Evolutionary conservation across 2,329 filamentous ascomycete genomes (phyloP).

Genomic region (Colletotrichum melonis): DNA sequence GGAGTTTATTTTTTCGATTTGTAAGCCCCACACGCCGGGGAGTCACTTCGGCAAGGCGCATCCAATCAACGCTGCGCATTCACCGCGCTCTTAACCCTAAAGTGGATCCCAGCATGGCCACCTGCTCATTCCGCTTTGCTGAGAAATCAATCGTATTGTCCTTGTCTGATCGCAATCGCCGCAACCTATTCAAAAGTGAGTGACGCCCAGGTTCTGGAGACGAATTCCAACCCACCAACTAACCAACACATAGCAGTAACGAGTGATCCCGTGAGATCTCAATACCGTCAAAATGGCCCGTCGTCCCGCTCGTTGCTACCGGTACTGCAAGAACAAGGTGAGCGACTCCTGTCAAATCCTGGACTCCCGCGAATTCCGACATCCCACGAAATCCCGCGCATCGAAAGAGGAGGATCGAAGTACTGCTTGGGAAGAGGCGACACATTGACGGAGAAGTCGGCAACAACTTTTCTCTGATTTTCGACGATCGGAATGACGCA

Average conservation of each 20-base stretch:
- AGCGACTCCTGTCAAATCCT: constrained; percentile 46
- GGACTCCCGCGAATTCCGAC: constrained; percentile 10
- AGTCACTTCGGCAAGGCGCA: not conserved
- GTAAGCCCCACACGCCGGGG: not conserved
- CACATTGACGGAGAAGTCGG: not conserved
- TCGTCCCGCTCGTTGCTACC: constrained; percentile 99
- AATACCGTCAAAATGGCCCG: constrained; percentile 94
- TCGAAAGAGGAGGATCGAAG: constrained; percentile 7
- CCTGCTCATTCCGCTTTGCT: constrained; percentile 50
- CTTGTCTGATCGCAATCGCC: constrained; percentile 42
- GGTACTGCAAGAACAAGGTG: constrained; percentile 99
- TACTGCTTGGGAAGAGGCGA: not conserved
- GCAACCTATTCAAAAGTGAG: constrained; percentile 30
- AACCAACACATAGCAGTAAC: constrained; percentile 47
- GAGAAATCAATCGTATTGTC: constrained; percentile 62
- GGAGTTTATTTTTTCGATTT: constrained; percentile 20
- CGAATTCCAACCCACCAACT: constrained; percentile 45
- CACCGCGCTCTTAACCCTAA: constrained; percentile 5
- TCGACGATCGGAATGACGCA: not conserved
- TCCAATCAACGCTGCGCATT: not conserved
- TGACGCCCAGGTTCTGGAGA: constrained; percentile 34
- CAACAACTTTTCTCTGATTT: not conserved
- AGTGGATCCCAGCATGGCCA: constrained; percentile 17
- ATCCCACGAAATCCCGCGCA: constrained; percentile 26
- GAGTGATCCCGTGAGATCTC: constrained; percentile 44